These are phyloP conservation scores for Paecilomyces sp. DNA, from an alignment of 2,329 filamentous ascomycete genomes.

Conservation along the genomic window DNA sequence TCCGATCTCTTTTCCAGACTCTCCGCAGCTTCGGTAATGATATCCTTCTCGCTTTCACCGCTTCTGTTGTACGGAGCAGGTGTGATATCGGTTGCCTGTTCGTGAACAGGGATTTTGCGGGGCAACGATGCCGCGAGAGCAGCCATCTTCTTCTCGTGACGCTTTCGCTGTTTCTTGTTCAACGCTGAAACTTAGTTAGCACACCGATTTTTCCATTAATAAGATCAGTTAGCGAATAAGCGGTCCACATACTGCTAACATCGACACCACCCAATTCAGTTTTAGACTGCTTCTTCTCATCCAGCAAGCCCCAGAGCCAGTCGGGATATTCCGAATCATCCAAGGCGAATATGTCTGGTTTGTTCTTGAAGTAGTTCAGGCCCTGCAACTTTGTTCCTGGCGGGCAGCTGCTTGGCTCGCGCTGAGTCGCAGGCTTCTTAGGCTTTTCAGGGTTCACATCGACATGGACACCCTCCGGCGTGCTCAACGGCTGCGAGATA, in stretches of 20 bases:
- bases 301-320: slow-evolving; percentile 41
- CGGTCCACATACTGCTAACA: slow-evolving; percentile 26
- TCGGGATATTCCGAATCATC: slow-evolving; percentile 43
- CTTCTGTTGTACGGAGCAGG: slow-evolving; percentile 27
- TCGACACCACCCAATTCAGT: slow-evolving; percentile 30
- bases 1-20: slow-evolving; percentile 31
- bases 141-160: slow-evolving; percentile 41
- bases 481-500: slow-evolving; percentile 34
- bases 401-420: slow-evolving; percentile 29
- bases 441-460: slow-evolving; percentile 19
- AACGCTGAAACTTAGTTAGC: slow-evolving; percentile 25
- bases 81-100: slow-evolving; percentile 39
- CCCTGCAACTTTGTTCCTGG: slow-evolving; percentile 35
- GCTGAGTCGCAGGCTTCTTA: slow-evolving; percentile 18
- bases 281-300: slow-evolving; percentile 26
- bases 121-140: slow-evolving; percentile 31
- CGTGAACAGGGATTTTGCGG: slow-evolving; percentile 36
- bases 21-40: slow-evolving; percentile 25
- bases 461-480: slow-evolving; percentile 24
- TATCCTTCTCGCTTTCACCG: slow-evolving; percentile 11
- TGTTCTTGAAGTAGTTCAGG: slow-evolving; percentile 42
- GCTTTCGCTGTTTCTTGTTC: slow-evolving; percentile 42
- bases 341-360: slow-evolving; percentile 35
- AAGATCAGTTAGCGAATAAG: slow-evolving; percentile 1
- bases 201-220: background rate